Base-by-base conservation (phyloP, 768 basidiomycete species). In the Trametes elegans region DNA sequence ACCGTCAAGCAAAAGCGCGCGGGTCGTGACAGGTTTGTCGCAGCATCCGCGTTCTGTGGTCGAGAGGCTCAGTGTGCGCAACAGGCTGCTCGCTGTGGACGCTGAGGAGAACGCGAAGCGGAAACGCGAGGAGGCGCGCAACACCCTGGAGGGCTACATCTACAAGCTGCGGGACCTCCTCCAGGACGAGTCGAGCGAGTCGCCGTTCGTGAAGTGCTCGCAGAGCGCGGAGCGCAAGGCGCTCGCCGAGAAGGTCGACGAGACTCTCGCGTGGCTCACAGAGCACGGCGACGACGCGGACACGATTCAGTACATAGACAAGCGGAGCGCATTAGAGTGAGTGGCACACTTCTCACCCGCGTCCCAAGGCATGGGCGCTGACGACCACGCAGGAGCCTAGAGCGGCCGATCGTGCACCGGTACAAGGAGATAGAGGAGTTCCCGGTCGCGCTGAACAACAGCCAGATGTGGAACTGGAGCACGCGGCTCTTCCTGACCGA, bases 111-210 rank as follows among this genome's bases (percentile, higher is more conserved):
- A 77, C 2, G 80, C 84, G 16, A 93, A 91, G 68, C 78, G 76
- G 28, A 82, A 83, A 49, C 85, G 85, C 28, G 95, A 95, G 64
- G 97, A 98, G 68, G 92, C 93, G 2, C 79, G 88, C 27, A 99
- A 99, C 71, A 77, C 81, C 23, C 82, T 99, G 47, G 97, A 99
- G 70, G 83, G 87, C 28, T 97, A 97, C 67, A 71, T 98, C n/a
- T 99, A 99, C 74, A 82, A 87, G 56, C 72, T 97, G 29, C 85
- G 91, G 19, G 93, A 93, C 65, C 76, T 96, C 9, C 75, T 98
- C 27, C 79, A 82, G 27, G 84, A 88, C 34, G 81, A 82, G 61
- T 62, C 72, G 5, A 18, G 53, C n/a, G 79, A 83, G 7, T 82
- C 86, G 7, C 89, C 92, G 2, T 90, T 98, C 73, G 83, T 84